Evolutionary conservation across 768 basidiomycete species (phyloP).

Genomic region (Rhodotorula kratochvilovae): DNA sequence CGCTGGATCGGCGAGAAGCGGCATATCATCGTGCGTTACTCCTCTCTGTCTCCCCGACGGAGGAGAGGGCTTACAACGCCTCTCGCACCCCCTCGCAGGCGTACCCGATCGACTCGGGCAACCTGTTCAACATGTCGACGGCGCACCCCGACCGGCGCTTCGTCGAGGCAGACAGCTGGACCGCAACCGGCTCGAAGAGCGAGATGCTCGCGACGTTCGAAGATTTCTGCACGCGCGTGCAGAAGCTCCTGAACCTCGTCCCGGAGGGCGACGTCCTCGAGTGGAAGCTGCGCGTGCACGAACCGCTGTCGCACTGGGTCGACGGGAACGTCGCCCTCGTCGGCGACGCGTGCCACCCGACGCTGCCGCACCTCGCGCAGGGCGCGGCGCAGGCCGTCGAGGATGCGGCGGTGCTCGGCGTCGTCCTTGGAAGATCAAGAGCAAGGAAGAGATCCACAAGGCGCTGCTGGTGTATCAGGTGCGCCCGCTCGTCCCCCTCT

Average conservation of each 20-base stretch:
- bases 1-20: conserved; percentile 50
- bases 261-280: conserved; percentile 49
- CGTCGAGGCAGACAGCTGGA: conserved; percentile 46
- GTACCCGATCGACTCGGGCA: conserved; percentile 48
- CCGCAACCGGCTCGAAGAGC: conserved; percentile 47
- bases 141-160: conserved; percentile 50
- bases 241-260: conserved; percentile 48
- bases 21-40: conserved; percentile 47
- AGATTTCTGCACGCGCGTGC: conserved; percentile 49
- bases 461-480: conserved; percentile 43
- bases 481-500: neutral
- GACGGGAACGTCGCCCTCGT: conserved; percentile 46
- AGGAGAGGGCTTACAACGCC: no score
- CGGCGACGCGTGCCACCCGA: conserved; percentile 50
- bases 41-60: neutral
- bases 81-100: conserved; percentile 27
- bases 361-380: conserved; percentile 45
- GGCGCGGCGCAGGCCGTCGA: conserved; percentile 53
- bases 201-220: conserved; percentile 47
- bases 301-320: conserved; percentile 47
- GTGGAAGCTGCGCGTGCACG: conserved; percentile 45
- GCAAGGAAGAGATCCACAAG: conserved; percentile 42
- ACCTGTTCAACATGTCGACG: conserved; percentile 50
- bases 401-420: conserved; percentile 49
- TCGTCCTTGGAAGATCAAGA: conserved; percentile 44